Conservation (phyloP, 2,329 filamentous ascomycete species). For the Endoconidiophora polonica region DNA sequence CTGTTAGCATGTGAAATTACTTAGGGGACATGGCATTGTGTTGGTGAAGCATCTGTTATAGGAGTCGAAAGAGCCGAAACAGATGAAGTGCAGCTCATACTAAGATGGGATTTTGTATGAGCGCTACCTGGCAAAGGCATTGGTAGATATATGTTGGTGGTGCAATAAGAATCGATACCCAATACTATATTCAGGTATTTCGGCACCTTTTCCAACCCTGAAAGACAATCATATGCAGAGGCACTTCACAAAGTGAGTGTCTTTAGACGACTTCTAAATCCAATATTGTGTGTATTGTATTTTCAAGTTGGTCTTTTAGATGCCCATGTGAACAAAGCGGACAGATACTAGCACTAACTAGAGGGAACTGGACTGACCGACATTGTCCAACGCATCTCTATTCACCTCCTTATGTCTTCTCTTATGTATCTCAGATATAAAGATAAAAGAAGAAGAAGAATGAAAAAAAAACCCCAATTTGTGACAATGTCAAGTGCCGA, state of each 20-base stretch:
- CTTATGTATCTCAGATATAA: too few species aligned
- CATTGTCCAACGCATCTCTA: too few species aligned
- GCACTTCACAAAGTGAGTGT: too few species aligned
- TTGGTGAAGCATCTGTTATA: constrained; percentile 17
- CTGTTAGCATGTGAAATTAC: constrained; percentile 3
- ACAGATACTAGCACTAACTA: not conserved
- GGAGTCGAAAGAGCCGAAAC: not conserved
- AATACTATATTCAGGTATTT: too few species aligned
- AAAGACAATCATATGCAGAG: too few species aligned
- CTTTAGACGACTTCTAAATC: not conserved
- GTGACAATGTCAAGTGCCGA: not conserved
- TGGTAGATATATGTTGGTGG: too few species aligned
- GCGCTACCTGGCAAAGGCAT: too few species aligned
- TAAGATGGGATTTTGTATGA: too few species aligned
- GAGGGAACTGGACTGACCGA: not conserved
- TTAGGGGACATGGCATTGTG: constrained; percentile 7
- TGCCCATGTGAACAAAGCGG: not conserved
- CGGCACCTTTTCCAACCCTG: too few species aligned
- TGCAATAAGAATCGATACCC: too few species aligned
- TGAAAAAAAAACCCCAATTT: not conserved
- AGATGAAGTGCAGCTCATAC: too few species aligned
- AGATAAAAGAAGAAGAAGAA: not conserved
- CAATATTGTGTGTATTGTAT: not conserved
- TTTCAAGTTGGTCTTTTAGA: not conserved
- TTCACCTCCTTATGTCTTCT: too few species aligned